These are phyloP conservation scores for Candida schatavii DNA, from an alignment of 805 yeast species.

Conservation along the genomic window DNA sequence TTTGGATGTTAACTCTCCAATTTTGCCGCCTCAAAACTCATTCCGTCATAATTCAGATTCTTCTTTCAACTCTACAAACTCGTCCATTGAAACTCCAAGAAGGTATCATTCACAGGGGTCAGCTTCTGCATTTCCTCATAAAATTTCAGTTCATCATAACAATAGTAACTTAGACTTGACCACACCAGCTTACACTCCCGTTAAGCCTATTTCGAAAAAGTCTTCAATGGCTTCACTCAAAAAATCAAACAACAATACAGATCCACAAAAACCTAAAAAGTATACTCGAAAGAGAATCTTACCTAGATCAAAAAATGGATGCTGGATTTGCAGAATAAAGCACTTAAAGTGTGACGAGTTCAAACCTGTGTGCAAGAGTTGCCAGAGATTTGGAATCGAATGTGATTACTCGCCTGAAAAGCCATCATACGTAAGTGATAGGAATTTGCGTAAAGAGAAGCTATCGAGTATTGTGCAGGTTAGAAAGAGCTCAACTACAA, in stretches of 20 bases:
- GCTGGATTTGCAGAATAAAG: slow-evolving; percentile 47
- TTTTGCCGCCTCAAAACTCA: slow-evolving; percentile 18
- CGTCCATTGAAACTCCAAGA: slow-evolving; percentile 14
- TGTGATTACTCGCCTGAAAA: slow-evolving; percentile 40
- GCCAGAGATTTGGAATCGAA: slow-evolving; percentile 37
- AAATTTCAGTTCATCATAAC: slow-evolving; percentile 3
- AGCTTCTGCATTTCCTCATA: slow-evolving; percentile 5
- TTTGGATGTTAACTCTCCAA: slow-evolving; percentile 5
- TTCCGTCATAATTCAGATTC: slow-evolving; percentile 25
- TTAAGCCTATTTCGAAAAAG: slow-evolving; percentile 4
- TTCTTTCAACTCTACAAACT: slow-evolving; percentile 9
- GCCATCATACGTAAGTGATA: slow-evolving; percentile 39
- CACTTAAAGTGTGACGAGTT: slow-evolving; percentile 44
- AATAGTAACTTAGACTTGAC: slow-evolving; percentile 1
- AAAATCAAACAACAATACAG: background rate
- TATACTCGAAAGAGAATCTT: slow-evolving; percentile 37
- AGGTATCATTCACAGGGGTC: slow-evolving; percentile 13
- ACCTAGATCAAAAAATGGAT: slow-evolving; percentile 42
- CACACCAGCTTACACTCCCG: slow-evolving; percentile 4
- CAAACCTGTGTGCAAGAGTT: slow-evolving; percentile 36
- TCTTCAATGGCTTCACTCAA: slow-evolving; percentile 2
- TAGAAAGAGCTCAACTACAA: slow-evolving; percentile 16
- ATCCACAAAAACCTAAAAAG: slow-evolving; percentile 23
- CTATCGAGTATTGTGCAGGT: slow-evolving; percentile 28
- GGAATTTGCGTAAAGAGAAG: slow-evolving; percentile 30